Base-by-base conservation (phyloP, 306 rosid genomes). In the Gillenia trifoliata region DNA sequence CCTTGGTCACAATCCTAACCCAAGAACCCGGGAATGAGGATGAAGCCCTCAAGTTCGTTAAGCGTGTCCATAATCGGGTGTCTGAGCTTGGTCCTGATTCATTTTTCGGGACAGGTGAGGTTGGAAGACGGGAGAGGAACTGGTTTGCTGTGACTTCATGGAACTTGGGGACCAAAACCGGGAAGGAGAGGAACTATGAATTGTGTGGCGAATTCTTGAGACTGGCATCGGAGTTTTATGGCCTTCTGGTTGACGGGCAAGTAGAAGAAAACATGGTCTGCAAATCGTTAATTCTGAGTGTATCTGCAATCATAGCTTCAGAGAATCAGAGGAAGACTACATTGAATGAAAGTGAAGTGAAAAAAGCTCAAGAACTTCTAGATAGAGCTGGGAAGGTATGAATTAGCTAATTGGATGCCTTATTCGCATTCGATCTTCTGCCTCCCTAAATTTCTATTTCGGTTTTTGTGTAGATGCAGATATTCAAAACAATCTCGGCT, bases 121-220 rank as follows among this genome's bases (percentile, higher is more conserved):
- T 84, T 36, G 97, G 97, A 81, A 82, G 81, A 82, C 88, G 97
- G 79, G 98, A 94, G 73, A 76, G 84, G 85, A 91, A 94, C 29
- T 94, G 97, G 98, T 94, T 88, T 83, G 88, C 97, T 6, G 90
- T 84, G 82, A 88, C 89, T 41, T 87, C 96, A 34, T 94, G 98
- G 98, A 94, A 94, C 82, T 83, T 84, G 25, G 98, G 97, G 76
- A 86, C 87, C 45, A 89, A 75, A 84, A 74, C 83, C 65, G 98
- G 94, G 45, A 87, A 82, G 75, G 89, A 82, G 81, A 86, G 70
- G 75, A 87, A 85, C 45, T 94, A 81, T 31, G 91, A 91, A 70
- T 63, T 86, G 75, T 94, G 97, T 67, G 86, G 88, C 0, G 90
- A 87, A 65, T 91, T 91, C 84, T 80, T 88, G 47, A 84, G 52